These are phyloP conservation scores for Reutealis trisperma DNA, from an alignment of 345 rosid genomes.

Conservation along the genomic window DNA sequence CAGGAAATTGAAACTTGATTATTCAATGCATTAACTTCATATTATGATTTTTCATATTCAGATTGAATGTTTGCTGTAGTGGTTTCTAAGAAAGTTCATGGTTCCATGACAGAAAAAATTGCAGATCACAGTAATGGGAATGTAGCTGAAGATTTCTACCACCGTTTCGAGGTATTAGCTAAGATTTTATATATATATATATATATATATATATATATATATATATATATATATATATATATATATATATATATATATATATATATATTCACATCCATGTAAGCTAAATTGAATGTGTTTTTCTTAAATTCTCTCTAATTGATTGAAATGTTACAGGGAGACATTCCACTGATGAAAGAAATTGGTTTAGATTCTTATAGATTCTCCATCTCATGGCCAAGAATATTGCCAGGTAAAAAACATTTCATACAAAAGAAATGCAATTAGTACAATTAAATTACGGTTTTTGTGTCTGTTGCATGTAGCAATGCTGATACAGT, in stretches of 20 bases:
- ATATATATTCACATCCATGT: no score
- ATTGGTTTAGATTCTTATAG: slow-evolving; percentile 26
- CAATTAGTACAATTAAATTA: no score
- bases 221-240: no score
- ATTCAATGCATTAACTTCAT: neutral
- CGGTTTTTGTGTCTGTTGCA: neutral
- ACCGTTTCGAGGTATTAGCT: slow-evolving; percentile 9
- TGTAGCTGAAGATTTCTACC: slow-evolving; percentile 27
- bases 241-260: no score
- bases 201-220: no score
- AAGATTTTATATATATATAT: no score
- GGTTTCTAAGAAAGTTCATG: neutral
- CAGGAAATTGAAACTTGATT: neutral
- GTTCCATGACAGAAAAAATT: slow-evolving; percentile 15
- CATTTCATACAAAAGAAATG: no score
- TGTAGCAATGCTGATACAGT: neutral
- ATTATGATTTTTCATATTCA: no score
- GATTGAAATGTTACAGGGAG: slow-evolving; percentile 11
- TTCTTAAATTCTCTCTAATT: neutral
- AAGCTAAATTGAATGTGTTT: no score
- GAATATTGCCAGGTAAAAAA: slow-evolving; percentile 21
- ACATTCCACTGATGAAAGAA: slow-evolving; percentile 23
- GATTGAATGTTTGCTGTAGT: neutral
- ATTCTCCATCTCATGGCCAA: slow-evolving; percentile 28
- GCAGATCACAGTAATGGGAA: slow-evolving; percentile 16